Evolutionary conservation across 1,284 basidiomycete species (phyloP).

Genomic region (Apiotrichum laibachii): DNA sequence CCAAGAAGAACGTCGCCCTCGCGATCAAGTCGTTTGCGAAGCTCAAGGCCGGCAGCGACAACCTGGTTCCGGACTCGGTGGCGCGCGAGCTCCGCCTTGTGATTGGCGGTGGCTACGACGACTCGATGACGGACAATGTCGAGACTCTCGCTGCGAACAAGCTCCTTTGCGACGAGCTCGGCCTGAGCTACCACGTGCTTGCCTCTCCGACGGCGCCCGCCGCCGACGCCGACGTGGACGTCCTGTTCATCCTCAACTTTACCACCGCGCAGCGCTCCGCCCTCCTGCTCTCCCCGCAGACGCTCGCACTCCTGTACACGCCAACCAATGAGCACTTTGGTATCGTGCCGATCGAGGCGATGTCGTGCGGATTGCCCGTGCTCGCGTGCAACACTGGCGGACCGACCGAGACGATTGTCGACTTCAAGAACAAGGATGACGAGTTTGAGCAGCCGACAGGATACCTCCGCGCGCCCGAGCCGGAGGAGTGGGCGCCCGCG

Average conservation of each 20-base stretch:
- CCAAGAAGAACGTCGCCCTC: conserved; percentile 85
- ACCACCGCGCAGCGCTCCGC: conserved; percentile 72
- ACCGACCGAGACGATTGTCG: conserved; percentile 82
- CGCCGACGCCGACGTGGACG: conserved; percentile 56
- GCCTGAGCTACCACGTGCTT: conserved; percentile 58
- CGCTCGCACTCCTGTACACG: conserved; percentile 81
- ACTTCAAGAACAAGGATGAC: conserved; percentile 41
- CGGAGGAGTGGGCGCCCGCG: conserved; percentile 66
- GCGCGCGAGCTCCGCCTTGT: conserved; percentile 60
- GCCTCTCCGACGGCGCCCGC: conserved; percentile 48
- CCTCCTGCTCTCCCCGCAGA: conserved; percentile 64
- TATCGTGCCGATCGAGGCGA: conserved; percentile 92
- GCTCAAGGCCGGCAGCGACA: conserved; percentile 25
- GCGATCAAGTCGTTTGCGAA: conserved; percentile 71
- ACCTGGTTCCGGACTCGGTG: conserved; percentile 22
- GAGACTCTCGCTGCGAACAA: conserved; percentile 63
- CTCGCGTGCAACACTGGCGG: conserved; percentile 87
- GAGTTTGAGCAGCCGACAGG: conserved; percentile 60
- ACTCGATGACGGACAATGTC: conserved; percentile 67
- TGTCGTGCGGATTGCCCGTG: conserved; percentile 87
- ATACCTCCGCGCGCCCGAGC: conserved; percentile 60
- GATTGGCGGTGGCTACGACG: conserved; percentile 76
- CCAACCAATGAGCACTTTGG: conserved; percentile 96
- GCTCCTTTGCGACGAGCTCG: conserved; percentile 55
- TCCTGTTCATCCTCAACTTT: conserved; percentile 85